Evolutionary conservation across 345 rosid species (phyloP), one percentile per base, ranked within the genome.

Genomic region (Dipteronia dyeriana): DNA sequence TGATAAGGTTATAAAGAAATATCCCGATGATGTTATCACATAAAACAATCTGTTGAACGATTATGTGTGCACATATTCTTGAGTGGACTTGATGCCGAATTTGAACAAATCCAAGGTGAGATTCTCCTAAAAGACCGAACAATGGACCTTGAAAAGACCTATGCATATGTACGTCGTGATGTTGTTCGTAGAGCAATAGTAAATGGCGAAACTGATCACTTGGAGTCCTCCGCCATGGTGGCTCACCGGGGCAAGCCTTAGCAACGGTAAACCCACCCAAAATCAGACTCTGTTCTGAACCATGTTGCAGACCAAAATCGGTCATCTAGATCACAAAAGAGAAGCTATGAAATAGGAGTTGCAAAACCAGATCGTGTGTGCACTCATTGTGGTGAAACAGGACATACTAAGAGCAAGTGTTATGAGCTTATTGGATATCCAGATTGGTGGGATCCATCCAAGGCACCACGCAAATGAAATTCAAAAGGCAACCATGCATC

Each of bases 1-100:
- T 75, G 75, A 79, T 39, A 68, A 49, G 12, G 14, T 75, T 23
- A 13, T 43, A 7, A 79, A 62, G 71, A 70, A 64, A 19, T 60
- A 79, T n/a, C 68, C 5, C 0, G n/a, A 66, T 8, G 78, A 73
- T 43, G 14, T 31, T 20, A 49, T 25, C n/a, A n/a, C n/a, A n/a
- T n/a, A n/a, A 51, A 23, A 22, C 22, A 41, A 43, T 13, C 31
- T 7, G 1, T 79, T 68, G 75, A 61, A 7, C 7, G 57, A n/a
- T 6, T 60, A 16, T 0, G n/a, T 5, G 74, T 73, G 13, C 62
- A 76, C 34, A 76, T 66, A 2, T 67, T 9, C 11, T 54, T 76
- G 17, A 68, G 29, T 75, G 71, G 71, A 1, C 64, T 66, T 0
- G 64, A 66, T 49, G 57, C 11, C 2, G 62, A 75, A 65, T 65